These are phyloP conservation scores for Neofusicoccum cordaticola DNA, from an alignment of 2,329 filamentous ascomycete genomes.

Conservation along the genomic window DNA sequence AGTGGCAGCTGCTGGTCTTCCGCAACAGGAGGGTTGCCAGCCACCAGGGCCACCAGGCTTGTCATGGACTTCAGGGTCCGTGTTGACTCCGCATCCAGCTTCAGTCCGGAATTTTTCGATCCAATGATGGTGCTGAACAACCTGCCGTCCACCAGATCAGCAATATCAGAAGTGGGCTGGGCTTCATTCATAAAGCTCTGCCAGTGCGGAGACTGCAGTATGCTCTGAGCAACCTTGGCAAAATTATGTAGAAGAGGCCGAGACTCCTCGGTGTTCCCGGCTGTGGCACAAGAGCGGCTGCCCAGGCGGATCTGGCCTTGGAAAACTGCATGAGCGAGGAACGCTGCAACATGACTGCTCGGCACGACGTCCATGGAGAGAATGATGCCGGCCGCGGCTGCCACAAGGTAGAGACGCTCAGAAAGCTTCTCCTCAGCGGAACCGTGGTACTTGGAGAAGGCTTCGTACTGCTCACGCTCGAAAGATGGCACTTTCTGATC, in stretches of 20 bases:
- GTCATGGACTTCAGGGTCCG: neutral
- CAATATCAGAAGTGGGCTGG: slow-evolving; percentile 34
- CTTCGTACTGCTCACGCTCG: neutral
- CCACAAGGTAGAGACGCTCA: slow-evolving; percentile 1
- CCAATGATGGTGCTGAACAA: slow-evolving; percentile 32
- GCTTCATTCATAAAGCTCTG: neutral
- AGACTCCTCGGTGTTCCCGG: neutral
- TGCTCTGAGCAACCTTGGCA: neutral
- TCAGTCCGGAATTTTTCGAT: neutral
- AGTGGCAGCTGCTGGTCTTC: neutral
- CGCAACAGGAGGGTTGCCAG: too few relatives aligned
- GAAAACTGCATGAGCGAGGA: neutral
- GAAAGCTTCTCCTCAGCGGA: neutral
- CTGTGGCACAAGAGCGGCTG: neutral
- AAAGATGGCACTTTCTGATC: neutral
- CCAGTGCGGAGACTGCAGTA: neutral
- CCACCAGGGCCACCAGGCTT: neutral
- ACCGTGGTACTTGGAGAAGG: neutral
- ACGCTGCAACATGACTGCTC: neutral
- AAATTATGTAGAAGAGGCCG: neutral
- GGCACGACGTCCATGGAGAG: neutral
- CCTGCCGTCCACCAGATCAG: slow-evolving; percentile 57
- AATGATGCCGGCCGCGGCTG: neutral
- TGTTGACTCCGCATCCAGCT: neutral
- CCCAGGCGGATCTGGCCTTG: slow-evolving; percentile 1